A percentile compares a stretch with the other conserved stretches of the same genome.
phyloP scores from a whole-genome alignment of 148 eudicot genomes.

The Fagopyrum esculentum region DNA sequence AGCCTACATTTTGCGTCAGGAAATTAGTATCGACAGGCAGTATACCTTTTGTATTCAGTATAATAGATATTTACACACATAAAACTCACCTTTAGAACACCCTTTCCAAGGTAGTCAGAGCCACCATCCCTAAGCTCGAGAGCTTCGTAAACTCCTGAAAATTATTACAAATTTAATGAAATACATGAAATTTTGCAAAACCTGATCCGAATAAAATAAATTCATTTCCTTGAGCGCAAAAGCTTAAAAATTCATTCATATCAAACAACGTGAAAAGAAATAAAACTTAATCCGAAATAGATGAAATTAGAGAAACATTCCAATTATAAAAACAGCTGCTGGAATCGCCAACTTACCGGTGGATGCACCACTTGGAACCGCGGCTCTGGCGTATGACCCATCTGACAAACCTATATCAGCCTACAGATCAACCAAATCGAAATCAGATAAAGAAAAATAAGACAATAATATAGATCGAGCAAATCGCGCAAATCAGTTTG shows the following conservation, averaged over 20 bases:
- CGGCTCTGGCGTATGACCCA: slow-evolving; percentile 70
- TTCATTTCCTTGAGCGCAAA: not conserved
- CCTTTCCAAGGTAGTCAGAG: slow-evolving; percentile 85
- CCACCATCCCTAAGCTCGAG: slow-evolving; percentile 97
- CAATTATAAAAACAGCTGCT: not conserved
- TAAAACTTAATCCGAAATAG: not conserved
- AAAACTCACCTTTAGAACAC: slow-evolving; percentile 76
- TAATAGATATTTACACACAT: not conserved
- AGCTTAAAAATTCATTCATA: not conserved
- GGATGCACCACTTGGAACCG: slow-evolving; percentile 99
- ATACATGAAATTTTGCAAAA: not conserved
- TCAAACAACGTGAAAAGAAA: not conserved
- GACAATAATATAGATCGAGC: not conserved
- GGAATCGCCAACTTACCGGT: slow-evolving; percentile 51
- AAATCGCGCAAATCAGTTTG: not conserved
- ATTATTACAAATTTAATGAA: slow-evolving; percentile 13
- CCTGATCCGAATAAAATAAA: not conserved
- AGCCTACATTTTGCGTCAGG: slow-evolving; percentile 44
- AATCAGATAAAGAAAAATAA: not conserved
- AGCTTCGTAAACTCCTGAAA: slow-evolving; percentile 85
- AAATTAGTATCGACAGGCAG: not conserved
- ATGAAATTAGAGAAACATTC: not conserved
- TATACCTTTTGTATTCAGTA: too few relatives aligned
- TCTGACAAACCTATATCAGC: slow-evolving; percentile 60
- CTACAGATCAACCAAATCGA: slow-evolving; percentile 23